A percentile compares a stretch with the other conserved stretches of the same genome.
phyloP scores from a whole-genome alignment of 2,329 filamentous ascomycete genomes.

The Nemania sp. region DNA sequence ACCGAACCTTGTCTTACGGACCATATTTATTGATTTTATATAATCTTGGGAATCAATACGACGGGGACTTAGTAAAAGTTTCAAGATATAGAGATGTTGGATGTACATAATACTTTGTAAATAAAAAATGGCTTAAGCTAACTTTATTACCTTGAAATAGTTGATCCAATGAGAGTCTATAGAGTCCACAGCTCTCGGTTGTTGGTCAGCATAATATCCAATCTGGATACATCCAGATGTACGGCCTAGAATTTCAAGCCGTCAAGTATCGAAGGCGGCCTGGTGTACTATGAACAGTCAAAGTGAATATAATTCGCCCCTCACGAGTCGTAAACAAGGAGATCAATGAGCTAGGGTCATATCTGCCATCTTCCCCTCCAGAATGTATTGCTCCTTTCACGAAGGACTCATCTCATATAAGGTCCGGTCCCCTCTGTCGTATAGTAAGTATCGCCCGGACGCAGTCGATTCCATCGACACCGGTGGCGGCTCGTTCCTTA shows the following conservation, averaged over 20 bases:
- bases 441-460: slow-evolving; percentile 45
- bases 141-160: not conserved
- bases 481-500: slow-evolving; percentile 43
- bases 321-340: not conserved
- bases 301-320: not conserved
- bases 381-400: not conserved
- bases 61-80: not conserved
- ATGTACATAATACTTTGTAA: not conserved
- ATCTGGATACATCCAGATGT: not conserved
- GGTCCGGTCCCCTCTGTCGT: slow-evolving; percentile 44
- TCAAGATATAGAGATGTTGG: not conserved
- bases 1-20: not conserved
- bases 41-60: not conserved
- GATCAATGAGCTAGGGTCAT: not conserved
- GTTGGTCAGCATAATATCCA: not conserved
- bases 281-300: not conserved
- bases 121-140: not conserved
- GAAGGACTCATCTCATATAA: slow-evolving; percentile 17
- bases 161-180: not conserved
- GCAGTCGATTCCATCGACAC: slow-evolving; percentile 51
- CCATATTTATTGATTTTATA: not conserved
- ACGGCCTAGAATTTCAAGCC: not conserved
- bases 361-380: not conserved
- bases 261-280: not conserved
- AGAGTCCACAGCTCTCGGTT: not conserved